Percentiles rank a stretch among this genome's conserved stretches.
These are phyloP conservation scores for Fraxinus latifolia DNA, from an alignment of 305 asterid species.

Conservation along the genomic window DNA sequence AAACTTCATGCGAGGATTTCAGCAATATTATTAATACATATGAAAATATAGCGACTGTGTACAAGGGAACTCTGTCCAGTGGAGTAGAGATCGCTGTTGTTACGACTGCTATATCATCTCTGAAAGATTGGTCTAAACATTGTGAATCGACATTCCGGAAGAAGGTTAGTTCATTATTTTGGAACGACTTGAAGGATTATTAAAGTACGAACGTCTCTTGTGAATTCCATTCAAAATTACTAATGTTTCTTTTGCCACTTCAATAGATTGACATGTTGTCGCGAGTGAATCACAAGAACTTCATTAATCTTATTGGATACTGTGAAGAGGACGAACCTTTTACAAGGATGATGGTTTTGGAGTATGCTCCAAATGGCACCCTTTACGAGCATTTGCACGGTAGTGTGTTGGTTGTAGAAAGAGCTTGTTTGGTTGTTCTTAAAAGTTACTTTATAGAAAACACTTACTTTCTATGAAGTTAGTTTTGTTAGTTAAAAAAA, in stretches of 20 bases:
- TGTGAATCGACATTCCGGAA: conserved; percentile 72
- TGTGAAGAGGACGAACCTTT: conserved; percentile 90
- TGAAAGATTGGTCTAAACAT: conserved; percentile 65
- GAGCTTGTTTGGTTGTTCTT: background rate
- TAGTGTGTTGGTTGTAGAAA: conserved; percentile 23
- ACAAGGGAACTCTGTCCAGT: conserved; percentile 92
- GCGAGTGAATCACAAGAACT: conserved; percentile 89
- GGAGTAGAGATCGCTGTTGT: conserved; percentile 91
- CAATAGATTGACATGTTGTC: conserved; percentile 70
- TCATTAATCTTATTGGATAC: conserved; percentile 77
- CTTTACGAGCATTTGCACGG: conserved; percentile 88
- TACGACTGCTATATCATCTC: conserved; percentile 56
- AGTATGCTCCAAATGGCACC: conserved; percentile 86
- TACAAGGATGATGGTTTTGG: conserved; percentile 94
- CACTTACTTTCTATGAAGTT: background rate
- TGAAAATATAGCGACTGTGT: conserved; percentile 54
- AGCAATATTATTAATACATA: conserved; percentile 59
- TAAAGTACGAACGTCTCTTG: background rate
- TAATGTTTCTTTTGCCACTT: conserved; percentile 15
- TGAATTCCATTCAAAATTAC: conserved; percentile 1
- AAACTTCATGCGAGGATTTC: conserved; percentile 90
- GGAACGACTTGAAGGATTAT: background rate
- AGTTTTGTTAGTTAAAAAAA: background rate
- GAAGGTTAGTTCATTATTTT: conserved; percentile 52
- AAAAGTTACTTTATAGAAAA: background rate